These are phyloP conservation scores for Trichoderma hamatum DNA, from an alignment of 2,329 filamentous ascomycete species.

Conservation along the genomic window DNA sequence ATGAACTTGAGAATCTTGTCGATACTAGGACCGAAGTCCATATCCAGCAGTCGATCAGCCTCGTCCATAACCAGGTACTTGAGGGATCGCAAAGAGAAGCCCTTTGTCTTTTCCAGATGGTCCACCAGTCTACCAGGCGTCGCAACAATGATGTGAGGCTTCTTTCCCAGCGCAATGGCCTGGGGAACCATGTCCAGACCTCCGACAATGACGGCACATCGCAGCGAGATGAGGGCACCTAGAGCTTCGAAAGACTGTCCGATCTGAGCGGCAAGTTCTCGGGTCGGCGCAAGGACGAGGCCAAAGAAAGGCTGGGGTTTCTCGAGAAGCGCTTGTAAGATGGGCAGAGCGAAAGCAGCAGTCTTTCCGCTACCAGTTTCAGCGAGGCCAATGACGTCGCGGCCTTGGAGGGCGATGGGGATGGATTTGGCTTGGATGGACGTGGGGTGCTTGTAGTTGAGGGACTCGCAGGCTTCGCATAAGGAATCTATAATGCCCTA, in stretches of 20 bases:
- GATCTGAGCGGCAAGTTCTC: constrained; percentile 92
- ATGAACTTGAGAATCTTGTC: constrained; percentile 93
- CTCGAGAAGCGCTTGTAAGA: constrained; percentile 86
- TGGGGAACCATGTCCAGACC: constrained; percentile 96
- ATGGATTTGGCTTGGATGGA: constrained; percentile 88
- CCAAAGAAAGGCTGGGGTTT: constrained; percentile 84
- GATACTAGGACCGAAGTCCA: constrained; percentile 90
- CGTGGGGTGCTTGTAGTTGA: constrained; percentile 85
- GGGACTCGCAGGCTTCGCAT: constrained; percentile 80
- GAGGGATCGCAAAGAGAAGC: constrained; percentile 79
- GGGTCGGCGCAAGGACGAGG: constrained; percentile 89
- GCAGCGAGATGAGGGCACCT: constrained; percentile 83
- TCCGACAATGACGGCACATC: constrained; percentile 84
- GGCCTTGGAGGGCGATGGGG: constrained; percentile 74
- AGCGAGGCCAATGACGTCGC: constrained; percentile 90
- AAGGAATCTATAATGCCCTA: constrained; percentile 82
- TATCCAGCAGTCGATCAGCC: constrained; percentile 86
- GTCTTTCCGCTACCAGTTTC: constrained; percentile 98
- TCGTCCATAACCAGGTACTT: constrained; percentile 96
- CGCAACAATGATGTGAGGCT: constrained; percentile 90
- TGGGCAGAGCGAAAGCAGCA: constrained; percentile 89
- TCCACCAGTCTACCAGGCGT: constrained; percentile 88
- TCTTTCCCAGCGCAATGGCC: constrained; percentile 88
- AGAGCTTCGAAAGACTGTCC: constrained; percentile 85
- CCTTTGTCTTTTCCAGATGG: constrained; percentile 95